These are phyloP conservation scores for Ophiostoma ulmi DNA, from an alignment of 2,329 filamentous ascomycete species.

Conservation along the genomic window DNA sequence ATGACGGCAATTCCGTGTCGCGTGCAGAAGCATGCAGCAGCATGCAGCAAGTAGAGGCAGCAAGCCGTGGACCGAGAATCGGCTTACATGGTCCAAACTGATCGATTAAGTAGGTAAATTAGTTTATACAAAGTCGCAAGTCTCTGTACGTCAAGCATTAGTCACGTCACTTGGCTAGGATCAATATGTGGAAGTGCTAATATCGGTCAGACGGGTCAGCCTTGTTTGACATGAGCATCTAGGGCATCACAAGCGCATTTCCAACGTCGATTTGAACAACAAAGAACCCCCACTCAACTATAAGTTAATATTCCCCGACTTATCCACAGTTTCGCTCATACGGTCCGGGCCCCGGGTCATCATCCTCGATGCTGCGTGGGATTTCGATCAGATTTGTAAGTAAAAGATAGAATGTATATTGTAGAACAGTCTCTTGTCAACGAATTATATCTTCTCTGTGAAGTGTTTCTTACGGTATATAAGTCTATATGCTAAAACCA, in stretches of 20 bases:
- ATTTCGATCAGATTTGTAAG: not conserved
- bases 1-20: slow-evolving; percentile 8
- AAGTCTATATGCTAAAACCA: not conserved
- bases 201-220: not conserved
- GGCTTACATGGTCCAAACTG: too few relatives aligned
- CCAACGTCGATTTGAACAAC: too few relatives aligned
- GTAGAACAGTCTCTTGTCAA: too few relatives aligned
- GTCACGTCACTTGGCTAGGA: not conserved
- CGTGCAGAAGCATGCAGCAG: not conserved
- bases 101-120: not conserved
- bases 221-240: slow-evolving; percentile 2
- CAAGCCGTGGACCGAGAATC: not conserved
- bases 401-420: not conserved
- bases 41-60: not conserved
- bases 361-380: not conserved
- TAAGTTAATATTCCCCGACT: not conserved
- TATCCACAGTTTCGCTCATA: not conserved
- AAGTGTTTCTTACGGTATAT: not conserved
- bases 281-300: not conserved
- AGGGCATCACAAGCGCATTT: too few relatives aligned
- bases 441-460: too few relatives aligned
- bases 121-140: not conserved
- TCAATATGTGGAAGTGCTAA: not conserved
- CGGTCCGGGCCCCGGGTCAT: not conserved
- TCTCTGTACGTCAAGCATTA: not conserved